A percentile compares a stretch with the other conserved stretches of the same genome.
Conservation (phyloP, 768 basidiomycete species). For the Suillus weaverae region DNA sequence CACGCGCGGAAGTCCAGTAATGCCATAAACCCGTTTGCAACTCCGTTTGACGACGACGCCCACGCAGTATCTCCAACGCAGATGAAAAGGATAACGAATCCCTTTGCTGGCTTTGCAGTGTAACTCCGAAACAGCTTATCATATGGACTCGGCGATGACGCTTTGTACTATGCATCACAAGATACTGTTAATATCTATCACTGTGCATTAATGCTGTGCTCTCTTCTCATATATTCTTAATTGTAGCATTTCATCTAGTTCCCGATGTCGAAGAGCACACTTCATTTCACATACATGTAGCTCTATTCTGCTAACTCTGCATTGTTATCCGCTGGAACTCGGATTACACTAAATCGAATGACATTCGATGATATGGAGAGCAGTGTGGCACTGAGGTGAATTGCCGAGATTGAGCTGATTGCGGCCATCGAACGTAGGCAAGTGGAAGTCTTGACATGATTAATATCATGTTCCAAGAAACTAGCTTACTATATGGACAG, state of each 20-base stretch:
- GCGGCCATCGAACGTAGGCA: no score
- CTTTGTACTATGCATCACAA: conserved; percentile 6
- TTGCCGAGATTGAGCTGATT: background rate
- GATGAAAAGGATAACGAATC: conserved; percentile 54
- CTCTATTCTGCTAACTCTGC: conserved; percentile 8
- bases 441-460: no score
- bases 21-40: conserved; percentile 58
- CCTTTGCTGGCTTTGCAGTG: conserved; percentile 42
- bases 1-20: conserved; percentile 40
- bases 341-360: conserved; percentile 8
- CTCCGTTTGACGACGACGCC: conserved; percentile 79
- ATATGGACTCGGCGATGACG: background rate
- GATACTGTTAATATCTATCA: conserved; percentile 11
- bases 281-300: conserved; percentile 28
- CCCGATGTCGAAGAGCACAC: background rate
- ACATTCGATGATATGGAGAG: background rate
- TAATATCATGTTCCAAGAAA: no score
- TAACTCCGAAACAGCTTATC: conserved; percentile 16
- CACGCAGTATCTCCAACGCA: conserved; percentile 29
- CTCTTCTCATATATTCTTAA: conserved; percentile 9
- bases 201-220: conserved; percentile 9
- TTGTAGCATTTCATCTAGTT: conserved; percentile 10
- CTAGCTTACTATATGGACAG: no score
- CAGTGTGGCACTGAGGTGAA: background rate
- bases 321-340: conserved; percentile 9